Evolutionary conservation across 2,329 filamentous ascomycete species (phyloP), one percentile per base, ranked within the genome.

Genomic region (Dothiorella sarmentorum): DNA sequence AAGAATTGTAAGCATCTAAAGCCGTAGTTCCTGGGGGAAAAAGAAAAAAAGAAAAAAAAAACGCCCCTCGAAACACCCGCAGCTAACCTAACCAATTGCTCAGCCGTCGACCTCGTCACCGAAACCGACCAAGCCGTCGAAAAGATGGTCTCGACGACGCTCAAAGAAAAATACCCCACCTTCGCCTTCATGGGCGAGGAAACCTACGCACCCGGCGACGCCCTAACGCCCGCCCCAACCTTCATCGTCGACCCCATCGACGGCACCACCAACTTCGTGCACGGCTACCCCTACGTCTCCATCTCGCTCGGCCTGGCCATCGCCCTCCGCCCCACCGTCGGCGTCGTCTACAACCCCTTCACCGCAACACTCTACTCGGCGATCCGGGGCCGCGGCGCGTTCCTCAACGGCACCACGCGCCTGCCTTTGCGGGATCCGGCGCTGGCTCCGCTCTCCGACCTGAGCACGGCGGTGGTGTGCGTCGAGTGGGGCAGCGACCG

Each of bases 271-370:
- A 92, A 92, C 79, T 91, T 93, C 68, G 82, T 92, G 45, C 89
- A 92, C 74, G 82, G 82, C 18, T 87, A 90, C 73, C 87, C 88
- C 4, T 81, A 85, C 66, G 88, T 89, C 62, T 89, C 85, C 75
- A 86, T 92, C 74, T 90, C 87, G 10, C 84, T 93, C 31, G 89
- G 89, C 44, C 80, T 93, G 59, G 81, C 86, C 42, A 73, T 91
- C 61, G 74, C 82, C 67, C 67, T 70, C 58, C 7, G 13, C 10
- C 88, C 89, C 20, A 77, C 79, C 56, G 80, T 92, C 43, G 89
- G 89, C 61, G 85, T 93, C 60, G 85, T 93, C 62, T 92, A 90
- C 76, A 92, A 92, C 74, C 89, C 89, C 0, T 91, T 87, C 74
- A 84, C 84, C 49, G 81, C 85, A 66, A 79, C 81, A 7, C 76